A percentile compares a stretch with the other conserved stretches of the same genome.
Evolutionary conservation across 148 eudicot genomes (phyloP).

Genomic region (Drosera capensis): DNA sequence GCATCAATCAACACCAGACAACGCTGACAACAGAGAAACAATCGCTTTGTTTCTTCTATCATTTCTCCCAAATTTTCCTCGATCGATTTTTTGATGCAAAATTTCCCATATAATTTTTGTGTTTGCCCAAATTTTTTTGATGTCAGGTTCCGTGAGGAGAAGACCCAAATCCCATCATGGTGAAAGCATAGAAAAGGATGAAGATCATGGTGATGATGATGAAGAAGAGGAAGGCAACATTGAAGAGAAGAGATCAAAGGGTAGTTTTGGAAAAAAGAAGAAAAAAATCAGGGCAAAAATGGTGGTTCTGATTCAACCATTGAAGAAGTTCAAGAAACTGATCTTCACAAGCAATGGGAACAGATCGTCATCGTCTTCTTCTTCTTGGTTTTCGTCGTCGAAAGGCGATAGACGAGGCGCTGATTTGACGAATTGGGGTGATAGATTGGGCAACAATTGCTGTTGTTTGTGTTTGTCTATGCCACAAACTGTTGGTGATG

Average conservation of each 20-base stretch:
- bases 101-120: no score
- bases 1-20: no score
- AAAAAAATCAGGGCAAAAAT: slow-evolving; percentile 15
- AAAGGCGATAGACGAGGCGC: no score
- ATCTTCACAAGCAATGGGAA: background rate
- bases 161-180: background rate
- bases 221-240: background rate
- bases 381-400: slow-evolving; percentile 1
- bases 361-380: slow-evolving; percentile 4
- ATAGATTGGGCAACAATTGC: slow-evolving; percentile 12
- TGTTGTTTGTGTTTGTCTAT: slow-evolving; percentile 28
- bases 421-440: slow-evolving; percentile 6
- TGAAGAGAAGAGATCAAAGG: background rate
- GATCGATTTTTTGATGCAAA: no score
- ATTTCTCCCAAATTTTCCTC: no score
- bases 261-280: background rate
- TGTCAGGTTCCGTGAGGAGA: background rate
- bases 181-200: slow-evolving; percentile 3
- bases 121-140: no score
- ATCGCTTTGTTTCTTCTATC: no score
- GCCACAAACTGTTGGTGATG: slow-evolving; percentile 20
- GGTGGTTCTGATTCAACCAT: slow-evolving; percentile 11
- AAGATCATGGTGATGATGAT: slow-evolving; percentile 3
- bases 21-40: no score
- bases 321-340: slow-evolving; percentile 11